Evolutionary conservation across 495 filamentous ascomycete genomes (phyloP), one percentile per base, ranked within the genome.

Genomic region (Recurvomyces mirabilis): DNA sequence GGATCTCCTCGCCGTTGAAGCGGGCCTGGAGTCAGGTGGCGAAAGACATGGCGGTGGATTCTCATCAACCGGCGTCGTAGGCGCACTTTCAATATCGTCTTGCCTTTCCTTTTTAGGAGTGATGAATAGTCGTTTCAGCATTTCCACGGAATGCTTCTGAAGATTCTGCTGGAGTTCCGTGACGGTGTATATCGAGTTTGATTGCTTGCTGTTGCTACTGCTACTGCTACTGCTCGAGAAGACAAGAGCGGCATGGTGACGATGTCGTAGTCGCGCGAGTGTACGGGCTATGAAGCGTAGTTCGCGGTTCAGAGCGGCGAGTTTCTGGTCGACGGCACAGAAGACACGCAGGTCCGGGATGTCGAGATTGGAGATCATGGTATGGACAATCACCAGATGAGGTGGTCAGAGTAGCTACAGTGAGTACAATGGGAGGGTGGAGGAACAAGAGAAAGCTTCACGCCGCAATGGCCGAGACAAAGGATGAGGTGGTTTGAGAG

Each of bases 301-400:
- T 19, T 49, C 46, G 24, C 46, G 38, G 21, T 49, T 20, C 18
- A 49, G 21, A 15, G 46, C 14, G 36, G 37, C 17, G 11, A 47
- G 45, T 10, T 32, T 26, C 3, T 21, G 5, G 45, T 47, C 38
- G 25, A 47, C 1, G 45, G 2, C 18, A 15, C 10, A 19, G 34
- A 40, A 26, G 34, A 25, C n/a, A 21, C 24, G 18, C 12, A 37
- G 34, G 34, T 19, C 19, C 2, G 34, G 12, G 34, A 37, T 5
- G 34, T 17, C 14, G 5, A 37, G 14, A 19, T 37, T 19, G 34
- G 34, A 15, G 34, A 37, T 37, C 34, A 37, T 37, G n/a, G n/a
- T n/a, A n/a, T n/a, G n/a, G n/a, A n/a, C n/a, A n/a, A n/a, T n/a
- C n/a, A n/a, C 30, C 18, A 12, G 30, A 29, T 7, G 26, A 29